Evolutionary conservation across 306 rosid genomes (phyloP).

Genomic region (Bauhinia variegata): DNA sequence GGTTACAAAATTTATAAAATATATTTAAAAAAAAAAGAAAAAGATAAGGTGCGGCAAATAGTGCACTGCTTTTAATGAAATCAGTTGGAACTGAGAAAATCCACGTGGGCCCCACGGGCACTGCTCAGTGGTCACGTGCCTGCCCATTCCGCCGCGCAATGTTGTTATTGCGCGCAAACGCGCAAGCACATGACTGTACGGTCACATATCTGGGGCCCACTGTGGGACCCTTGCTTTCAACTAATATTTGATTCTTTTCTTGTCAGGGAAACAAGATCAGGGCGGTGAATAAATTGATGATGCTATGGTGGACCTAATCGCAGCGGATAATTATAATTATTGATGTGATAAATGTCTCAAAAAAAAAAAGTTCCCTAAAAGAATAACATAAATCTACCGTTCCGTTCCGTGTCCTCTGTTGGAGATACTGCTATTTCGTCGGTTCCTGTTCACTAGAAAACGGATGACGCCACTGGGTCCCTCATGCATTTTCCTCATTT

Average conservation of each 20-base stretch:
- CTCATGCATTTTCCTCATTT: too few relatives aligned
- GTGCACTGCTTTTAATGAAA: slow-evolving; percentile 9
- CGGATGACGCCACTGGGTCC: too few relatives aligned
- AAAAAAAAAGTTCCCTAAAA: too few relatives aligned
- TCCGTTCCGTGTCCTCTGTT: not conserved
- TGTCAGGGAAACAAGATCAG: not conserved
- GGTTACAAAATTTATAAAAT: too few relatives aligned
- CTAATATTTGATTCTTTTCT: slow-evolving; percentile 34
- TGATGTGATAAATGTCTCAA: too few relatives aligned
- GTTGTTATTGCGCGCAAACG: not conserved
- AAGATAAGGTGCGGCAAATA: slow-evolving; percentile 2
- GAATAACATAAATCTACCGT: not conserved
- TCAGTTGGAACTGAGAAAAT: not conserved
- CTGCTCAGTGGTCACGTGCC: not conserved
- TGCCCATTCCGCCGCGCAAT: not conserved
- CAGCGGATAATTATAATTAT: slow-evolving; percentile 1
- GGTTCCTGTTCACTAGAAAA: slow-evolving; percentile 1
- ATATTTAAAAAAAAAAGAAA: too few relatives aligned
- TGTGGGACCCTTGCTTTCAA: not conserved
- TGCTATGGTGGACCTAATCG: slow-evolving; percentile 36
- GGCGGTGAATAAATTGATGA: slow-evolving; percentile 11
- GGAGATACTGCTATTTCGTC: not conserved
- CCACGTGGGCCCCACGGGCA: not conserved
- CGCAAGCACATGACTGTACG: not conserved
- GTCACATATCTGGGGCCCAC: slow-evolving; percentile 24